A percentile compares a stretch with the other conserved stretches of the same genome.
These are phyloP conservation scores for Amesomyces nigricolor DNA, from an alignment of 2,329 filamentous ascomycete species.

Conservation along the genomic window DNA sequence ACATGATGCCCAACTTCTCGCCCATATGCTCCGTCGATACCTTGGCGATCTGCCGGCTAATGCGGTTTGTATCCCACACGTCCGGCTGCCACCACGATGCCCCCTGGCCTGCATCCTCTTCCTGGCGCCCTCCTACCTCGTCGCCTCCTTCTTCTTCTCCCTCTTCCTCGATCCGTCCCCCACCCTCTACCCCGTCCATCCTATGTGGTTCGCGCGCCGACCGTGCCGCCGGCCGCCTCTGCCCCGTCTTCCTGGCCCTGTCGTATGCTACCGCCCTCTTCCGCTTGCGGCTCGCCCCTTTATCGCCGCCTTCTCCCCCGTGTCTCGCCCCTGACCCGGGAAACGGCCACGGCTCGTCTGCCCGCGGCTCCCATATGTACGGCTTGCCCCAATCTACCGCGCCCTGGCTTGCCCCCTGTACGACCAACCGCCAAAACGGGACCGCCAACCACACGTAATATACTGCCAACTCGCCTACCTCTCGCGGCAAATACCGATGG, in stretches of 20 bases:
- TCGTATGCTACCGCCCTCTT: not conserved
- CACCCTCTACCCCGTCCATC: not conserved
- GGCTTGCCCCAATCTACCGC: slow-evolving; percentile 2
- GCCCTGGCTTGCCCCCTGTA: not conserved
- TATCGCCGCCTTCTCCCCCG: too few species aligned
- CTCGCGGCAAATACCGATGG: too few species aligned
- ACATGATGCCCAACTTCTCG: slow-evolving; percentile 8
- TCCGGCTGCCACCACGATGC: not conserved
- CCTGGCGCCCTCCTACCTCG: not conserved
- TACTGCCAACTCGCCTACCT: too few species aligned
- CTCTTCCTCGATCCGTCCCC: not conserved
- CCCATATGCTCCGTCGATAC: slow-evolving; percentile 7
- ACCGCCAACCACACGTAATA: slow-evolving; percentile 2
- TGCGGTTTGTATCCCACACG: slow-evolving; percentile 10
- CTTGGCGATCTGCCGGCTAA: slow-evolving; percentile 7
- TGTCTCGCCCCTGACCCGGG: not conserved
- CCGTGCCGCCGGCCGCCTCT: not conserved
- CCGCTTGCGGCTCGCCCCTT: not conserved
- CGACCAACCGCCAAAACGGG: slow-evolving; percentile 15
- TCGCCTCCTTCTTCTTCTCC: not conserved
- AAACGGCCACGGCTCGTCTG: not conserved
- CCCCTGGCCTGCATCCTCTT: not conserved
- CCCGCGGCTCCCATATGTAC: slow-evolving; percentile 11
- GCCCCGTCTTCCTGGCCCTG: not conserved
- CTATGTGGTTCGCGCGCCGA: not conserved